Evolutionary conservation across 2,329 filamentous ascomycete genomes (phyloP), one percentile per base, ranked within the genome.

Genomic region (Talaromyces rugulosus): DNA sequence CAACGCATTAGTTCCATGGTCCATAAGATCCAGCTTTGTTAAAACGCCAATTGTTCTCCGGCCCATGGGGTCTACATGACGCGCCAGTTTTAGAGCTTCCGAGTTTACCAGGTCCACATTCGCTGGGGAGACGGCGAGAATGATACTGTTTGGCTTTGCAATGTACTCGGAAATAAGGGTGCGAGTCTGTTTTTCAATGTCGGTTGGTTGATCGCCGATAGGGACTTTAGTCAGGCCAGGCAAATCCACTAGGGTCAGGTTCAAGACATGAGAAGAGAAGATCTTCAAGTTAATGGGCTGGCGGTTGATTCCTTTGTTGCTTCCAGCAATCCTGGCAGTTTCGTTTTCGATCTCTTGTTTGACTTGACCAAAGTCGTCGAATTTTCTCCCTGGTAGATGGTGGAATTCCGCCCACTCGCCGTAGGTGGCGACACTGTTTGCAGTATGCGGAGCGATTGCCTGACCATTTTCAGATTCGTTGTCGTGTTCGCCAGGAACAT

Each of bases 101-200:
- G 95, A 99, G 77, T 99, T 99, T 74, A 98, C 95, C 70, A 99
- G 88, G 74, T 99, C 95, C 71, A 98, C 94, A 72, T 99, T 99
- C 59, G 95, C 95, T 18, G 95, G 94, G 12, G 95, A 98, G 28
- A 99, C 95, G 34, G 95, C 95, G 58, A 99, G 85, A 66, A 99
- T 89, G 72, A 99, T 96, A 78, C 94, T 97, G 83, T 99, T 99
- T 14, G 95, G 94, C 80, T 99, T 99, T 62, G 93, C 93, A 72
- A 98, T 99, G 75, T 97, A 99, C 80, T 99, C 95, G 61, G 93
- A 90, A 70, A 99, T 98, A 70, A 99, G 85, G 68, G 92, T 96
- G 66, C 94, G 87, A 34, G 95, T 99, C 80, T 99, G 95, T 78
- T 97, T 98, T 82, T 99, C 95, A 72, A 99, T 99, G 73, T 99